Evolutionary conservation across 23 red algal genomes (phyloP), one percentile per base, ranked within the genome.

Genomic region (Agarophyton chilense): DNA sequence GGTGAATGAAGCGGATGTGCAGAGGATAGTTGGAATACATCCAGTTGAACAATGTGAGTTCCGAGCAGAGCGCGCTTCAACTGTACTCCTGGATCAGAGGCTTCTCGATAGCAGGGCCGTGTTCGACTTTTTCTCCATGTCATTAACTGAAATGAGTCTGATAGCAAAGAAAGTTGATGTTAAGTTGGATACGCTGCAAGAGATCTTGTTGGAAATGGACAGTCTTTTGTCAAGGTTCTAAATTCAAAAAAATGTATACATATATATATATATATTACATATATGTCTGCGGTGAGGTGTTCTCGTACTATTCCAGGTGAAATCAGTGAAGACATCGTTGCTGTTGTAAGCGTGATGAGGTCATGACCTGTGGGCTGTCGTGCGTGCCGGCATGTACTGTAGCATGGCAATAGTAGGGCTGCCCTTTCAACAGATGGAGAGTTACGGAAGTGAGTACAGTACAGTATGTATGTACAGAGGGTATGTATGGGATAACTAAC

Each of bases 51-150:
- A 46, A 29, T 51, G 50, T 10, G 66, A 79, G 25, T 93, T 93
- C 34, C 61, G 90, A 26, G 78, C 79, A 18, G 79, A 82, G 9
- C 34, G 50, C 21, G 58, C 66, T 31, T 75, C 90, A 51, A 83
- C 71, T 4, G 78, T 67, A 51, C 52, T 85, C 0, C 46, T 93
- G 65, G 52, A 79, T 45, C 90, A 85, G 46, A 71, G 72, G 35
- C 51, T 93, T 5, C n/a, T 93, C 34, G 90, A 93, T 67, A 79
- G 78, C 67, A 41, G 90, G n/a, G 41, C 60, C 25, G 70, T 82
- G n/a, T 82, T 60, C 60, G 88, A 83, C 25, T 31, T 81, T 0
- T 81, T 81, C 70, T n/a, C 52, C 21, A 42, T 22, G 24, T 31
- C 74, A 14, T 29, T 83, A 18, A 34, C 70, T 9, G 88, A 76